These are phyloP conservation scores for Colletotrichum scovillei DNA, from an alignment of 2,329 filamentous ascomycete species.

Conservation along the genomic window DNA sequence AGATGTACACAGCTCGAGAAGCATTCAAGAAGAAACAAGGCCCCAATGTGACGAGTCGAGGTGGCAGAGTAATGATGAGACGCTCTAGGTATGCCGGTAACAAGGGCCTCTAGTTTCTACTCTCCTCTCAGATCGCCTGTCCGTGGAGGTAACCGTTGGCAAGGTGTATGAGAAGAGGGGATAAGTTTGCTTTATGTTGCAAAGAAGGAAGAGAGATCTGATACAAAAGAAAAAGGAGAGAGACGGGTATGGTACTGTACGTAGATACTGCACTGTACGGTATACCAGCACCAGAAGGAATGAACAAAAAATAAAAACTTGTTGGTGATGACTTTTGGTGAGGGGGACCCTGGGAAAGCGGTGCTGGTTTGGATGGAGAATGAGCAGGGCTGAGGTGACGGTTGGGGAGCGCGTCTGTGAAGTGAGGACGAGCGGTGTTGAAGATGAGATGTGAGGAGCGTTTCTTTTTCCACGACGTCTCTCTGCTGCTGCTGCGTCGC, in stretches of 20 bases:
- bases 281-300: not conserved
- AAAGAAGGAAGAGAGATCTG: slow-evolving; percentile 32
- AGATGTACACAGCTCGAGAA: slow-evolving; percentile 1
- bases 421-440: slow-evolving; percentile 30
- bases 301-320: not conserved
- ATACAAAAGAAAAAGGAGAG: slow-evolving; percentile 6
- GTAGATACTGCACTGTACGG: not conserved
- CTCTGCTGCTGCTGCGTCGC: slow-evolving; percentile 5
- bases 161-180: slow-evolving; percentile 1
- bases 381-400: slow-evolving; percentile 33
- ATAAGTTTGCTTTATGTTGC: slow-evolving; percentile 27
- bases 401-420: slow-evolving; percentile 31
- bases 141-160: not conserved
- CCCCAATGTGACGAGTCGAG: slow-evolving; percentile 32
- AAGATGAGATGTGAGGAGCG: slow-evolving; percentile 35
- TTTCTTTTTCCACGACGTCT: slow-evolving; percentile 33
- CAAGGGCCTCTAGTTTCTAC: slow-evolving; percentile 20
- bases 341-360: slow-evolving; percentile 1
- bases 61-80: slow-evolving; percentile 16
- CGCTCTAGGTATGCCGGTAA: slow-evolving; percentile 18
- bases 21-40: slow-evolving; percentile 33
- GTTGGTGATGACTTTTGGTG: not conserved
- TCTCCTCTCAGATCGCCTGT: slow-evolving; percentile 12
- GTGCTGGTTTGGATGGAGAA: slow-evolving; percentile 30
- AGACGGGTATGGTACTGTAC: not conserved